These are phyloP conservation scores for Penicillium sp. DNA, from an alignment of 2,329 filamentous ascomycete genomes.

Conservation along the genomic window DNA sequence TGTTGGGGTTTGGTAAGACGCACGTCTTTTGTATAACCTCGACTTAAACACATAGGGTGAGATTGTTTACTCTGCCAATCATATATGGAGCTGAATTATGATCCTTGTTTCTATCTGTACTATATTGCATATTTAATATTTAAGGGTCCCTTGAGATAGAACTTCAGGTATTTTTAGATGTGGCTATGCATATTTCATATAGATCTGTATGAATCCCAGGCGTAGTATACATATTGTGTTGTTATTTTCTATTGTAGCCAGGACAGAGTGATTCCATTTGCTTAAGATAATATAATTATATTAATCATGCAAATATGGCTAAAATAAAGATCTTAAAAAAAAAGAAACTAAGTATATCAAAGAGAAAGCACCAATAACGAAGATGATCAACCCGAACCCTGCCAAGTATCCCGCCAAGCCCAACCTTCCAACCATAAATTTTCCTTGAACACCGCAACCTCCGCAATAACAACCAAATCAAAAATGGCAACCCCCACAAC, in stretches of 20 bases:
- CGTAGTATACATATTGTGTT: background rate
- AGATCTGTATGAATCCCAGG: background rate
- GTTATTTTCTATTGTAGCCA: background rate
- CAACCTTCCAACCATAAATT: constrained; percentile 19
- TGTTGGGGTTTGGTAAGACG: background rate
- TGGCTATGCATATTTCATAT: background rate
- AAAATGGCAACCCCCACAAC: constrained; percentile 9
- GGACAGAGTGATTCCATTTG: background rate
- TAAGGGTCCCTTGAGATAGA: background rate
- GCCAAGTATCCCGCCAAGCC: constrained; percentile 2
- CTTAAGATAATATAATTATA: background rate
- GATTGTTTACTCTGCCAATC: background rate
- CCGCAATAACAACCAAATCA: background rate
- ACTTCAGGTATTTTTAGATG: too few relatives aligned
- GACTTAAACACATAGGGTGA: background rate
- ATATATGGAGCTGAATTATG: background rate
- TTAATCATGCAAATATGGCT: rapidly evolving
- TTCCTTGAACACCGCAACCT: constrained; percentile 11
- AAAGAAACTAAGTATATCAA: background rate
- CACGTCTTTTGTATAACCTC: background rate
- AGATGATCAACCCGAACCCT: background rate
- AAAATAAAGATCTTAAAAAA: background rate
- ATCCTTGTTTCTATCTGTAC: background rate
- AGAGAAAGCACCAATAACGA: background rate
- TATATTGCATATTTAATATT: background rate